Evolutionary conservation across 106 monocot genomes (phyloP), one percentile per base, ranked within the genome.

Genomic region (Dendrobium chrysotoxum): DNA sequence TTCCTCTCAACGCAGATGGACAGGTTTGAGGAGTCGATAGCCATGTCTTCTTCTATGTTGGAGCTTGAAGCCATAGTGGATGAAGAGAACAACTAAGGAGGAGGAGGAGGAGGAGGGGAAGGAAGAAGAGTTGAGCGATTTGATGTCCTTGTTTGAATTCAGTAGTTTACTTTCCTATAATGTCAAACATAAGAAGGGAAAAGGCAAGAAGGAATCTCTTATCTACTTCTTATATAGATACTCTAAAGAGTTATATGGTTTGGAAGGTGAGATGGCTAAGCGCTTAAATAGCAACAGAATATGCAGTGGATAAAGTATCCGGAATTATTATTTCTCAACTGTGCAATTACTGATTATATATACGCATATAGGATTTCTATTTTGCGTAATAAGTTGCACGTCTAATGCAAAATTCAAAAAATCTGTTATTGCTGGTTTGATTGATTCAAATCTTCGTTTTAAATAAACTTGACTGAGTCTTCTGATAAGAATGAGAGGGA

Each of bases 1-100:
- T 93, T 90, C 13, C 75, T 87, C 83, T 93, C 93, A 0, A 93
- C 84, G 42, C n/a, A 74, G 85, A 93, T 90, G 79, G 78, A 30
- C 50, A 87, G 85, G 25, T 10, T 65, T 4, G 85, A 28, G 45
- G 77, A 2, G 35, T 84, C 87, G 11, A 77, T 68, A 1, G 82
- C 82, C 84, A 82, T 81, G 12, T 81, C 77, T 40, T 80, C 83
- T 74, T 83, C 31, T 77, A 82, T 79, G 16, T 7, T 40, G 39
- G 89, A 80, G 78, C 84, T 82, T 72, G 78, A 38, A 18, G 87
- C 86, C 91, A 91, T 91, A 55, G 61, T 28, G 46, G 28, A 26
- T 25, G 65, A 25, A 44, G 28, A 42, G 41, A 71, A 66, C 40
- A 38, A 64, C 44, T 44, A 44, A 6, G 79, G 23, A 64, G 38